These are phyloP conservation scores for Pittosporum tobira DNA, from an alignment of 129 eudicot genomes.

Conservation along the genomic window DNA sequence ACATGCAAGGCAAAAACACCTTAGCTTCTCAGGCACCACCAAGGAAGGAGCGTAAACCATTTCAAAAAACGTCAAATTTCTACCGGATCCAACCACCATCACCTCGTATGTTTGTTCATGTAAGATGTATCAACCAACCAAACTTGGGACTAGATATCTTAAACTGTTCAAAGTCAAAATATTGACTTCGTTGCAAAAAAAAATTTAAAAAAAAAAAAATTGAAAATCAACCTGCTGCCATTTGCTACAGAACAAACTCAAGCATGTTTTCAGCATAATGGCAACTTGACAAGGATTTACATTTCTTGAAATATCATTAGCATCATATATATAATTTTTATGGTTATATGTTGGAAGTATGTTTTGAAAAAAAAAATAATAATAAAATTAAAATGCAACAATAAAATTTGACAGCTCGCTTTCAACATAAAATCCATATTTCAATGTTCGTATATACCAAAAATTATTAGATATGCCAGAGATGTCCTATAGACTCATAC, in stretches of 20 bases:
- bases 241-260: not conserved
- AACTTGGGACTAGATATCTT: not conserved
- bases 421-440: too few species aligned
- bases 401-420: not conserved
- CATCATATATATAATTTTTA: too few species aligned
- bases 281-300: not conserved
- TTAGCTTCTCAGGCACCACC: not conserved
- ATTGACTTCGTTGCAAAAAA: too few species aligned
- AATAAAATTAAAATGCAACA: too few species aligned
- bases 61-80: not conserved
- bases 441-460: not conserved
- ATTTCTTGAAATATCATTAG: too few species aligned
- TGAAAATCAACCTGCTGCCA: not conserved
- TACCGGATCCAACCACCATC: not conserved
- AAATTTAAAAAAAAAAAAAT: too few species aligned
- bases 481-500: conserved; percentile 24
- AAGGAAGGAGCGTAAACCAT: not conserved
- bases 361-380: too few species aligned
- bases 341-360: too few species aligned
- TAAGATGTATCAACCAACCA: not conserved
- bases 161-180: not conserved
- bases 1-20: too few species aligned
- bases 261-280: not conserved
- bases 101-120: not conserved
- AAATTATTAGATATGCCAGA: not conserved